phyloP scores from a whole-genome alignment of 345 rosid genomes.

The Eucalyptus lansdowneana region DNA sequence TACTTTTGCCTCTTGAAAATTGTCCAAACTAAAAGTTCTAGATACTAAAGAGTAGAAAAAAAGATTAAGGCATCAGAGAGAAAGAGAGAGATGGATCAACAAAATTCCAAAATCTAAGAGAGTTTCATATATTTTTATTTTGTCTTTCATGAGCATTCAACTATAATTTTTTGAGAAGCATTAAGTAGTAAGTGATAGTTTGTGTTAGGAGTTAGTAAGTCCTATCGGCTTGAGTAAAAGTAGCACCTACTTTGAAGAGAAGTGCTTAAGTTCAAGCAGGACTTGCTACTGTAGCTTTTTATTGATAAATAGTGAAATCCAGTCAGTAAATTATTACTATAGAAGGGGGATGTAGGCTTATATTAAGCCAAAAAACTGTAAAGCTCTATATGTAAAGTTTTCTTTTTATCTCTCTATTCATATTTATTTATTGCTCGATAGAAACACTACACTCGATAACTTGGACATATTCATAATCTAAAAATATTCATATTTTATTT shows the following conservation, averaged over 20 bases:
- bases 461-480: neutral
- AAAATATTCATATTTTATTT: no score
- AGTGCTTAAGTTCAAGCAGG: neutral
- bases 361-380: neutral
- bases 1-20: neutral
- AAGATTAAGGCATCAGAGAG: neutral
- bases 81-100: neutral
- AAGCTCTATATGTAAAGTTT: neutral
- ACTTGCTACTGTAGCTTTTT: neutral
- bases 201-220: neutral
- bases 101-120: neutral
- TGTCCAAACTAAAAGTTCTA: neutral
- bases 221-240: neutral
- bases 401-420: neutral
- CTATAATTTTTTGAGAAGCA: no score
- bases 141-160: neutral
- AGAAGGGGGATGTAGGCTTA: neutral
- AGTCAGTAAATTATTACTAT: no score
- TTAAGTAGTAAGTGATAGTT: neutral
- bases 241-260: neutral
- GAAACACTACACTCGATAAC: neutral
- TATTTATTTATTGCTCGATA: neutral
- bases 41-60: neutral
- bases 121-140: neutral
- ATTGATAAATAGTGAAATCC: neutral